Evolutionary conservation across 2,329 filamentous ascomycete genomes (phyloP), one percentile per base, ranked within the genome.

Genomic region (Fusarium marasasianum): DNA sequence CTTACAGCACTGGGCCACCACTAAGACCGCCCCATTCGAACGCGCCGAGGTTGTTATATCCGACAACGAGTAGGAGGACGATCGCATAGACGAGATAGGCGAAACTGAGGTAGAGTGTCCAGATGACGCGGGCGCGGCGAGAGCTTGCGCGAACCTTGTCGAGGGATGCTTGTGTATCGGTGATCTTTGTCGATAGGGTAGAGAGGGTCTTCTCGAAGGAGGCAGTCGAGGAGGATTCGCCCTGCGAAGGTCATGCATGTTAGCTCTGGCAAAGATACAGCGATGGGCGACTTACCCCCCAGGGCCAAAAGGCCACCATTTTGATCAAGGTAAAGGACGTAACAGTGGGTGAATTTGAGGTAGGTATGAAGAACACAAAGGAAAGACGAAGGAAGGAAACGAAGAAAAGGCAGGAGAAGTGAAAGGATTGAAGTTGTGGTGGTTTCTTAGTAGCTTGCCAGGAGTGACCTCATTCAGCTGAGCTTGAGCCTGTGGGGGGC

Each of bases 141-240:
- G 93, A 91, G 70, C 89, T 90, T 76, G 92, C 88, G 53, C 94
- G 91, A 44, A 93, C 87, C 47, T 86, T 87, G 79, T 98, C 95
- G 75, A 98, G 91, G 58, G 88, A 90, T 47, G 91, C 85, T 77
- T 93, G 93, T 6, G 92, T 91, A 72, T 91, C 89, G 45, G 92
- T 87, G 82, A 99, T 98, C 84, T 96, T 98, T 59, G 87, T 86
- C 17, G 95, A 93, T 51, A 99, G 90, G 31, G 90, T 88, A 15
- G 94, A 94, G 37, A 99, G 91, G 6, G 92, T 91, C 86, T 95
- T 98, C 85, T 99, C 96, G 81, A 98, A 99, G 8, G 92, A 94
- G 58, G 95, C 95, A 33, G 96, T 93, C 75, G 95, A 97, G 80
- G 90, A 93, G 81, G 92, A 89, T 79, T 94, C 89, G 83, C 90